Base-by-base conservation (phyloP, 2,329 filamentous ascomycete genomes). In the Colletotrichum cuscutae region DNA sequence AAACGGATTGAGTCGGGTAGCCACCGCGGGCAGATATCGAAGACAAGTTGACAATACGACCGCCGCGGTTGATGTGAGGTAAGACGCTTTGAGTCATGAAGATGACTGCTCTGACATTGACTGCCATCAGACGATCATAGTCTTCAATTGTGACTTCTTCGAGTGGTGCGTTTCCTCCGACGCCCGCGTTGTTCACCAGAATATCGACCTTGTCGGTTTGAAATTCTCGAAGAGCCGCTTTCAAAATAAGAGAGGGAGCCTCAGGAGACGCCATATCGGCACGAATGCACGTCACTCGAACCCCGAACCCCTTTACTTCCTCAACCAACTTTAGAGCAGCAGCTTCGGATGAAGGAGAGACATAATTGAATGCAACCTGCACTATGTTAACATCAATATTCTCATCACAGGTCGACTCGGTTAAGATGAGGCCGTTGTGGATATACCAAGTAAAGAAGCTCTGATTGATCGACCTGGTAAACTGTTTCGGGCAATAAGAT, bases 41-140 rank as follows among this genome's bases (percentile, higher is more conserved):
- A 1, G 81, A 82, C 3, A 83, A 72, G 30, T 79, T 77, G n/a
- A 83, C 76, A 1, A 83, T 80, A 0, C 82, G 79, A 0, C 81
- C 79, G 3, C 79, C 78, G 1, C 67, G 68, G 0, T 77, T 69
- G 5, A 83, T 73, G 46, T 82, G 72, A 0, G 80, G 80, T 1
- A 80, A 59, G 1, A 78, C 77, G 0, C 78, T 78, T 46, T 83
- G 73, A 0, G 79, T 81, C 5, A 83, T 76, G 12, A 82, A 80
- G 59, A 82, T 78, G 35, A 65, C 60, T n/a, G 60, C 71, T 30
- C 52, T 57, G 49, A 71, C 68, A 37, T 73, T 73, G 19, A 65
- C 62, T 3, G 52, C 24, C 57, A 71, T 65, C 6, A 65, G 32
- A n/a, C 57, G 57, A 26, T 66, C 67, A 24, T 73, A 73, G 9